A percentile compares a stretch with the other conserved stretches of the same genome.
Evolutionary conservation across 2,329 filamentous ascomycete genomes (phyloP).

Genomic region (Cordyceps farinosa): DNA sequence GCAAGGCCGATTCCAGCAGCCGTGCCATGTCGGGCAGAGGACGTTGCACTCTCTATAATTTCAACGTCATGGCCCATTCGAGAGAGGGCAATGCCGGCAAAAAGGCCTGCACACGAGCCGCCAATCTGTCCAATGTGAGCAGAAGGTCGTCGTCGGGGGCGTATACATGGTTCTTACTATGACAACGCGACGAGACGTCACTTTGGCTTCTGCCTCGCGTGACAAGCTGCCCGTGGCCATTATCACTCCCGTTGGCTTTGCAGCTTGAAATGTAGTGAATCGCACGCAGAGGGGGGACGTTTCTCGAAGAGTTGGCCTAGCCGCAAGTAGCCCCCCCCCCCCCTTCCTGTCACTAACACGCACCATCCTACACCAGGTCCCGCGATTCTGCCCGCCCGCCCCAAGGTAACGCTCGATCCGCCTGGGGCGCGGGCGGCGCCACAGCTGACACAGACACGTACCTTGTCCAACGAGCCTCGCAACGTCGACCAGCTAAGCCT

Average conservation of each 20-base stretch:
- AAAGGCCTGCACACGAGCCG: background rate
- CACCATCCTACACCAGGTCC: no score
- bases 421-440: background rate
- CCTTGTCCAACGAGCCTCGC: background rate
- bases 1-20: slow-evolving; percentile 1
- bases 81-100: background rate
- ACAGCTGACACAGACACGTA: background rate
- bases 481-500: background rate
- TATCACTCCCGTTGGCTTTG: background rate
- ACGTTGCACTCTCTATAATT: background rate
- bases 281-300: background rate
- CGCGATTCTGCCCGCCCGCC: no score
- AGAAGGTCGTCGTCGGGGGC: no score
- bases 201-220: background rate
- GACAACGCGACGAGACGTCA: background rate
- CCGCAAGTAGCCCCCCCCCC: no score
- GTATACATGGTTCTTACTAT: background rate
- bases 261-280: no score
- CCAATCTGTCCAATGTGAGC: background rate
- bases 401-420: background rate
- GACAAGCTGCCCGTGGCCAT: background rate
- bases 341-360: no score
- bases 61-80: background rate
- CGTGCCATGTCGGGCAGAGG: background rate
- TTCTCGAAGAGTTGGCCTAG: no score